A percentile compares a stretch with the other conserved stretches of the same genome.
Conservation (phyloP, 345 rosid species). For the Pistacia integerrima region DNA sequence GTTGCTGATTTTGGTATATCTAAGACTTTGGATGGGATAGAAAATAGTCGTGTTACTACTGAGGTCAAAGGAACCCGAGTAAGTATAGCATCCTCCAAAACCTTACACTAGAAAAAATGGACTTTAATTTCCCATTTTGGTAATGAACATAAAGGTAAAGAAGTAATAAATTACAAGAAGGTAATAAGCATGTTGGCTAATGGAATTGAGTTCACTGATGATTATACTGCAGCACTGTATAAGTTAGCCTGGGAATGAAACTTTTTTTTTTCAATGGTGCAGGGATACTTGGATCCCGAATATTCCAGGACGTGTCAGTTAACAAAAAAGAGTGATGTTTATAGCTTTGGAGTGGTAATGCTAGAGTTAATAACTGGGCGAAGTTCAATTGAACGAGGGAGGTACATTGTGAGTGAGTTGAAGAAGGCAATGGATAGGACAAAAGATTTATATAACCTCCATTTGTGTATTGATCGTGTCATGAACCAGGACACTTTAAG, state of each 20-base stretch:
- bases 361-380: slow-evolving; percentile 5
- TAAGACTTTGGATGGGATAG: not conserved
- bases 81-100: not conserved
- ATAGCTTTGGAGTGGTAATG: slow-evolving; percentile 11
- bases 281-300: slow-evolving; percentile 16
- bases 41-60: not conserved
- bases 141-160: no score
- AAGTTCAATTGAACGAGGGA: not conserved
- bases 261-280: not conserved
- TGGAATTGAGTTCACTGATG: no score
- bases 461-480: not conserved
- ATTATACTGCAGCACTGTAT: no score
- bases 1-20: not conserved
- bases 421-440: not conserved
- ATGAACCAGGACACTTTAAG: slow-evolving; percentile 45
- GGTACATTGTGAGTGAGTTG: slow-evolving; percentile 1
- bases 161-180: no score
- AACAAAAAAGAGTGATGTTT: slow-evolving; percentile 13
- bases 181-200: no score
- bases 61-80: not conserved
- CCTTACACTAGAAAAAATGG: not conserved
- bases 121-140: not conserved
- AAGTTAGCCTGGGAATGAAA: not conserved
- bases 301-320: slow-evolving; percentile 7
- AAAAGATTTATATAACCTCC: not conserved